phyloP scores from a whole-genome alignment of 768 basidiomycete species.

The Tylopilus rubrobrunneus region DNA sequence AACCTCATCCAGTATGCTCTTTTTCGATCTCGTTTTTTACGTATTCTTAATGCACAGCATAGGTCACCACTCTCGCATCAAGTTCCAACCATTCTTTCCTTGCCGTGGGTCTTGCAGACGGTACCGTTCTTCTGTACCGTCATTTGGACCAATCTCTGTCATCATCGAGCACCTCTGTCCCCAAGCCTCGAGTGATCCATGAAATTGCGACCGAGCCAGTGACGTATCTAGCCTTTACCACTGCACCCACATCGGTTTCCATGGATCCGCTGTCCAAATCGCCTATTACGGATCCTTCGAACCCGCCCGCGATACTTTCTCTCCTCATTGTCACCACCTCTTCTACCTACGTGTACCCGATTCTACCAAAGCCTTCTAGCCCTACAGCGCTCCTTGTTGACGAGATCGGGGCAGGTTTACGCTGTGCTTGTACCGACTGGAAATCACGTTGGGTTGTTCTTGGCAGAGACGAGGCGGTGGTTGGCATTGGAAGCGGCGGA shows the following conservation, averaged over 20 bases:
- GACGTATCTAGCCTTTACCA: slow-evolving; percentile 86
- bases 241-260: slow-evolving; percentile 17
- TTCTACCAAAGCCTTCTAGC: slow-evolving; percentile 67
- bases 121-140: slow-evolving; percentile 86
- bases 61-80: slow-evolving; percentile 79
- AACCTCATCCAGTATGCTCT: slow-evolving; percentile 69
- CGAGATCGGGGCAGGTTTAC: slow-evolving; percentile 79
- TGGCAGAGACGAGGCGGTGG: slow-evolving; percentile 89
- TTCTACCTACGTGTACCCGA: slow-evolving; percentile 71
- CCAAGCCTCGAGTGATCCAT: slow-evolving; percentile 80
- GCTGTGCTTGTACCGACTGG: slow-evolving; percentile 83
- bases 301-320: slow-evolving; percentile 39
- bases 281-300: slow-evolving; percentile 15
- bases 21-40: background rate
- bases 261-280: slow-evolving; percentile 20
- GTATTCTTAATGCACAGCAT: background rate
- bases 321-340: slow-evolving; percentile 87
- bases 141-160: slow-evolving; percentile 89
- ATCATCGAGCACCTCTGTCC: slow-evolving; percentile 69
- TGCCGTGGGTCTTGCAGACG: slow-evolving; percentile 92
- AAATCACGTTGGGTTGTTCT: slow-evolving; percentile 71
- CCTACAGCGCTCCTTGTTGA: slow-evolving; percentile 69
- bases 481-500: slow-evolving; percentile 77
- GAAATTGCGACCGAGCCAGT: slow-evolving; percentile 86
- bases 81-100: slow-evolving; percentile 78